Base-by-base conservation (phyloP, 2,329 filamentous ascomycete genomes). In the Aspergillus cejpii region DNA sequence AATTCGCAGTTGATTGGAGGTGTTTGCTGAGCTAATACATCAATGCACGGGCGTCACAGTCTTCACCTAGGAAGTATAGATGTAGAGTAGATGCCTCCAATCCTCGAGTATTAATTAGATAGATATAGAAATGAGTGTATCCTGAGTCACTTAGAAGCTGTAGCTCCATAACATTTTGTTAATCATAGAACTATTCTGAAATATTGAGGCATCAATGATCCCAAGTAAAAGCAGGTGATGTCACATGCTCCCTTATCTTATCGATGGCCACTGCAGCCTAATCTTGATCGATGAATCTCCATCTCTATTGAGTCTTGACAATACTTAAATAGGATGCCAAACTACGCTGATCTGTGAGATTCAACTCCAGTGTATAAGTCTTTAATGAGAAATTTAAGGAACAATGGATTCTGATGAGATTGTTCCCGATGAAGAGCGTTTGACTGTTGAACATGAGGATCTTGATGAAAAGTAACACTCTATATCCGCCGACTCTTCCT, bases 331-430 rank as follows among this genome's bases (percentile, higher is more conserved):
- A 44, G 5, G 15, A 36, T 17, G 15, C 15, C 20, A 20, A 4
- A 24, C 8, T 24, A 8, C 8, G 23, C 23, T 24, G 34, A 14
- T 29, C 26, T 23, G 21, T 19, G 7, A 8, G 20, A 11, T 17
- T 14, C n/a, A 10, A 27, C 10, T 15, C 15, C 19, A n/a, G n/a
- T n/a, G n/a, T n/a, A n/a, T n/a, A n/a, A n/a, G n/a, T n/a, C n/a
- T 17, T 7, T 21, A 17, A n/a, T 31, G 27, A 39, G 19, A 1
- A 11, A 23, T 34, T 36, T 2, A 12, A 21, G 11, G 15, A 15
- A 49, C 47, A 11, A 65, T 65, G 62, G 60, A 64, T 50, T 57
- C 53, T 3, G 61, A 63, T 24, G 55, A 57, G 33, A 41, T 56
- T 6, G 33, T 58, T 34, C 55, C 53, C 7, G 14, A 33, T 17